A percentile compares a stretch with the other conserved stretches of the same genome.
phyloP scores from a whole-genome alignment of 2,329 filamentous ascomycete genomes.

The Colletotrichum falcatum region DNA sequence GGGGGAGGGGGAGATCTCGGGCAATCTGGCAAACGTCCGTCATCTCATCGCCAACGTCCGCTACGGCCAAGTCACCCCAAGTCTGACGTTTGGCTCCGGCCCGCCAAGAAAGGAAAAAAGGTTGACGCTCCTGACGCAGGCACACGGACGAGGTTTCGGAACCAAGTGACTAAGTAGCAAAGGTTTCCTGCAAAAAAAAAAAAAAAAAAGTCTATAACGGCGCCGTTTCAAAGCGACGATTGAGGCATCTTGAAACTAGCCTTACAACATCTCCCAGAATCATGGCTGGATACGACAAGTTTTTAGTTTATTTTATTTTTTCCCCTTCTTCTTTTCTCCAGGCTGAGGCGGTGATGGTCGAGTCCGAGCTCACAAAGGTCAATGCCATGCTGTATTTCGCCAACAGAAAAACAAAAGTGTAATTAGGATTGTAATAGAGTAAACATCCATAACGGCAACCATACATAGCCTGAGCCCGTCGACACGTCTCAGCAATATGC shows the following conservation, averaged over 20 bases:
- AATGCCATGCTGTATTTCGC: background rate
- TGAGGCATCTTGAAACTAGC: background rate
- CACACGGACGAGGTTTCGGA: background rate
- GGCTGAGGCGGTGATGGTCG: background rate
- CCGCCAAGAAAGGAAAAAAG: background rate
- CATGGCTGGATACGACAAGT: too few relatives aligned
- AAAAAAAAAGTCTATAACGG: background rate
- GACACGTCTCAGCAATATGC: background rate
- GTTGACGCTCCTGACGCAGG: background rate
- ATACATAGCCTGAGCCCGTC: background rate
- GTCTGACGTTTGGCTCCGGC: background rate
- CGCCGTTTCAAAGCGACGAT: background rate
- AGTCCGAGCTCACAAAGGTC: background rate
- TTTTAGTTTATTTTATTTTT: too few relatives aligned
- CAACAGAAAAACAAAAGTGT: background rate
- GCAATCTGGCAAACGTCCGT: background rate
- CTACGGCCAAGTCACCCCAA: background rate
- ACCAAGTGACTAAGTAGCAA: background rate
- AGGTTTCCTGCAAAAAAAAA: background rate
- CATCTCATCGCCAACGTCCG: background rate
- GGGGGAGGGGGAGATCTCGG: background rate
- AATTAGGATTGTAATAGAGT: background rate
- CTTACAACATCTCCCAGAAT: background rate
- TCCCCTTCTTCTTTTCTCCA: too few relatives aligned
- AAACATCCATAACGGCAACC: background rate